Base-by-base conservation (phyloP, 805 yeast genomes). In the Metschnikowia continentalis region DNA sequence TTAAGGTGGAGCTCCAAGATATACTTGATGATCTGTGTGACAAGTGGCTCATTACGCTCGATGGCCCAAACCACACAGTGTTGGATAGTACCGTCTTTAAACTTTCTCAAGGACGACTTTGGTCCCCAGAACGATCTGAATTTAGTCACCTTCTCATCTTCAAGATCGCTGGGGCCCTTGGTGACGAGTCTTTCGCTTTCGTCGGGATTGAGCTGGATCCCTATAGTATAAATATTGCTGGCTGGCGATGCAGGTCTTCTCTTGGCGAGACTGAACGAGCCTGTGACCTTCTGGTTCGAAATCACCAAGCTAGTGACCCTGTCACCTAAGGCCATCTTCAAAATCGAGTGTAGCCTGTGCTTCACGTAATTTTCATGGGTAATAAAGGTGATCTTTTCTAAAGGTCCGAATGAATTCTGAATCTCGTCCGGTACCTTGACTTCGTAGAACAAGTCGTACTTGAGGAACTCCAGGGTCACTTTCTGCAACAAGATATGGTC, bases 81-180 rank as follows among this genome's bases (percentile, higher is more conserved):
- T 54, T 82, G 84, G 53, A 94, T 90, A 3, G 86, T 76, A 36
- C 97, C 97, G 68, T 94, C 96, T 63, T 88, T 90, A 72, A 92
- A 94, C 65, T 94, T 82, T 74, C 99, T 82, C 50, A 94, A 75
- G 13, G 94, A 88, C 0, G 96, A 83, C 57, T 81, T 85, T 8
- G 79, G 63, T 10, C 97, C 97, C 99, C 99, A 94, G 63, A 94
- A 91, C 5, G 80, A 71, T 57, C 87, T 81, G 72, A 94, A 94
- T 49, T 78, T 75, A 6, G 79, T 71, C 14, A 77, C 82, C 39
- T 72, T 71, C 32, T 81, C 86, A 37, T 79, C 76, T 37, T 80
- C 80, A 13, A 74, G 74, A 42, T 61, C 65, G 36, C 74, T 69
- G 8, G 98, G 97, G 1, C 97, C 97, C 61, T 83, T 88, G 1